Evolutionary conservation across 2,329 filamentous ascomycete species (phyloP), one percentile per base, ranked within the genome.

Genomic region (Penicillium glabrum): DNA sequence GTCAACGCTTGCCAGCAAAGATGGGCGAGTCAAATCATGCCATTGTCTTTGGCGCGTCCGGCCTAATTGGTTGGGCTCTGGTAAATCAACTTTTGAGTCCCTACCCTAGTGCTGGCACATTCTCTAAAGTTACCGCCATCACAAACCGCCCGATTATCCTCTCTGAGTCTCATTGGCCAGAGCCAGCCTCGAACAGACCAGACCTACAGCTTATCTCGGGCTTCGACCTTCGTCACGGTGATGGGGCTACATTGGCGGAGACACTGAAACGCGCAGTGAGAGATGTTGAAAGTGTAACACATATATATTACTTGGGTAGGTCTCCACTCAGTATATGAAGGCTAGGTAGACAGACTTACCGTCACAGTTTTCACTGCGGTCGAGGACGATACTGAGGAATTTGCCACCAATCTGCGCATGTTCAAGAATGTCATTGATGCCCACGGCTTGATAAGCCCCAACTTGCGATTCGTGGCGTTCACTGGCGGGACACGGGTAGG

Each of bases 11-110:
- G 9, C 1, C 19, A 23, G 11, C 19, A 23, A 23, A 23, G 37
- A 52, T 53, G 43, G 19, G 21, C 2, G 26, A 43, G 14, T 43
- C 46, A n/a, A 54, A 64, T 14, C 66, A 76, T 41, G 76, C 76
- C 3, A 69, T 78, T 19, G 68, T 79, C n/a, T 77, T 73, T 44
- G 76, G 76, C 31, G 75, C 75, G 35, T 74, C 73, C 2, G 74
- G 76, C 10, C 63, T 79, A 7, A 69, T 71, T 46, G 75, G 75
- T 27, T 79, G 75, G 76, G 70, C 75, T 10, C 67, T 77, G 23
- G 66, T 77, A 24, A 72, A 78, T 55, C 70, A 76, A 51, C 65
- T 77, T 5, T 56, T 79, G 3, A 57, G 35, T 1, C 33, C 64
- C 13, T 77, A 77, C 56, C 76, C 76, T 5, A 39, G 57, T 14